Evolutionary conservation across 2,329 filamentous ascomycete genomes (phyloP).

Genomic region (Penicillium sp.): DNA sequence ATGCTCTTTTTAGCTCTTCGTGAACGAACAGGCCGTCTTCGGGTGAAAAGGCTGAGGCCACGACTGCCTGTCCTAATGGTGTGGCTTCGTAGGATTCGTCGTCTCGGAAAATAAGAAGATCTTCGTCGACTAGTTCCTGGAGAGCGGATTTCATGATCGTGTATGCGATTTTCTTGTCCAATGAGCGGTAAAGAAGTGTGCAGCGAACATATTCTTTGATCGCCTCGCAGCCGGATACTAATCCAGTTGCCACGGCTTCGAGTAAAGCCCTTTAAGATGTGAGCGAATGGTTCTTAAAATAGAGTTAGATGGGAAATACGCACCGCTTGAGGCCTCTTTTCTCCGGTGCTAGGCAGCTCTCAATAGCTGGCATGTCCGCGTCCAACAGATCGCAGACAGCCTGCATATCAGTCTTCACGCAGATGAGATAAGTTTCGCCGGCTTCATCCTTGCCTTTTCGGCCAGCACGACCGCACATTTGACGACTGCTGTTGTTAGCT

Average conservation of each 20-base stretch:
- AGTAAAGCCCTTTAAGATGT: constrained; percentile 59
- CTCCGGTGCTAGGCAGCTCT: constrained; percentile 66
- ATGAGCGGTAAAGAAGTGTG: constrained; percentile 63
- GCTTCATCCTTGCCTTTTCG: constrained; percentile 75
- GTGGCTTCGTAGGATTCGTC: constrained; percentile 60
- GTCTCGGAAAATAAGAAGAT: constrained; percentile 54
- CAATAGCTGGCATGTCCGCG: constrained; percentile 67
- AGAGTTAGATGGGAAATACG: background rate
- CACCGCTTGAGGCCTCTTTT: constrained; percentile 67
- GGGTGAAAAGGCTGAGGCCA: constrained; percentile 69
- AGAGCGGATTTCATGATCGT: constrained; percentile 60
- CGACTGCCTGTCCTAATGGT: constrained; percentile 66
- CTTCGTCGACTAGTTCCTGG: constrained; percentile 54
- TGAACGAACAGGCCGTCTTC: constrained; percentile 73
- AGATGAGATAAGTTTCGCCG: constrained; percentile 76
- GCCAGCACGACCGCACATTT: constrained; percentile 76
- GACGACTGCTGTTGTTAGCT: constrained; percentile 50
- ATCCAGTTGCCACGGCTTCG: constrained; percentile 65
- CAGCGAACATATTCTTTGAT: constrained; percentile 67
- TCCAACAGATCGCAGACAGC: constrained; percentile 68
- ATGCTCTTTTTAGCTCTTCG: constrained; percentile 63
- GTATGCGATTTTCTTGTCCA: constrained; percentile 50
- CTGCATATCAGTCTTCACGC: constrained; percentile 65
- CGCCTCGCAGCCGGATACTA: constrained; percentile 64
- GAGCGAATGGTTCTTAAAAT: background rate